phyloP scores from a whole-genome alignment of 345 rosid genomes.

The Populus alba region DNA sequence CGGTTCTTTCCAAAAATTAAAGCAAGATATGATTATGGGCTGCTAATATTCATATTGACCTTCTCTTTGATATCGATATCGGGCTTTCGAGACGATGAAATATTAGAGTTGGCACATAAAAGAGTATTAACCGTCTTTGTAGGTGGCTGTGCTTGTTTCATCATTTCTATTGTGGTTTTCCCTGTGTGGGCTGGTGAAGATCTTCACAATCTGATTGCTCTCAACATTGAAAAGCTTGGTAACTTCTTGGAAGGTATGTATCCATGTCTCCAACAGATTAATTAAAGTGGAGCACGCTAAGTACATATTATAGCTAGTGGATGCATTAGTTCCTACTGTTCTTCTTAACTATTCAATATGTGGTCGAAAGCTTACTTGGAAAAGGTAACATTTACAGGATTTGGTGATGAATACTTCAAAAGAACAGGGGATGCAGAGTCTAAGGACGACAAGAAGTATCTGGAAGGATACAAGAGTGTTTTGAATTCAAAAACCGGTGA shows the following conservation, averaged over 20 bases:
- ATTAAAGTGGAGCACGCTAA: background rate
- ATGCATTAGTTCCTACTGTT: background rate
- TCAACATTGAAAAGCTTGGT: constrained; percentile 34
- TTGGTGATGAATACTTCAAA: constrained; percentile 52
- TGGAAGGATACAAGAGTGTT: constrained; percentile 51
- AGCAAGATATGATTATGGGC: constrained; percentile 82
- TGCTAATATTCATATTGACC: constrained; percentile 70
- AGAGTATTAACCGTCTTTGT: constrained; percentile 64
- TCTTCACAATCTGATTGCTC: constrained; percentile 33
- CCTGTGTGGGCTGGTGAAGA: constrained; percentile 43
- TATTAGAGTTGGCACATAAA: constrained; percentile 47
- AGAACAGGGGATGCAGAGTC: constrained; percentile 19
- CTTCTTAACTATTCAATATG: background rate
- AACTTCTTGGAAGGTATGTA: constrained; percentile 32
- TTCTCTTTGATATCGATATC: constrained; percentile 70
- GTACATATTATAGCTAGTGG: background rate
- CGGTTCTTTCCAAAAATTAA: constrained; percentile 72
- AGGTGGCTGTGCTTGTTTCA: constrained; percentile 45
- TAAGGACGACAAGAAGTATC: constrained; percentile 28
- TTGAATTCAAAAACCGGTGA: constrained; percentile 58
- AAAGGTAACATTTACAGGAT: constrained; percentile 37
- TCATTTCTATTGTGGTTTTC: constrained; percentile 27
- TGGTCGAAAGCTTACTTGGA: background rate
- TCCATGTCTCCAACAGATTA: background rate
- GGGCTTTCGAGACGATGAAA: constrained; percentile 55